Base-by-base conservation (phyloP, 2,329 filamentous ascomycete species). In the Diaporthe amygdali region DNA sequence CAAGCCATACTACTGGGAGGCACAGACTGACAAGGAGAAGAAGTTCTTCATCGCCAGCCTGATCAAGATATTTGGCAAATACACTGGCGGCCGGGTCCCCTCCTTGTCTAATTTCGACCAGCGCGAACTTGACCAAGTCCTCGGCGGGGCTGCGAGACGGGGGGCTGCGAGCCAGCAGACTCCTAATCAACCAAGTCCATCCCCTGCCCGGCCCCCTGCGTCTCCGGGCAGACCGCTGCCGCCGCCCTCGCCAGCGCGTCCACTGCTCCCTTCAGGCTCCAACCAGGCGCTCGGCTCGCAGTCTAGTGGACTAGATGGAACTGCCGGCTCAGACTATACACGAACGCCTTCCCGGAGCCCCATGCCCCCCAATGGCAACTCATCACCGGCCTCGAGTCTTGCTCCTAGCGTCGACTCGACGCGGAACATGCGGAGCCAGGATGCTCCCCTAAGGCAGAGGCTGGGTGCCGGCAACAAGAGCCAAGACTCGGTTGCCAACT, bases 1-100 rank as follows among this genome's bases (percentile, higher is more conserved):
- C 32, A 99, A 99, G 81, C 93, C 95, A 0, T 99, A 99, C 82
- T 99, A 96, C 81, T 99, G 96, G 96, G 91, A 97, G 81, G 95
- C 96, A 41, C 92, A 94, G 74, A 96, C 94, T 0, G 89, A 94
- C 67, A 98, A 98, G 84, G 96, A 99, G 83, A 98, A 98, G 86
- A 96, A 97, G 79, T 98, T 98, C 83, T 99, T 99, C 82, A 96
- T 99, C 77, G 95, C 94, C 41, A 98, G 95, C 81, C 84, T 98
- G 76, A 91, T 98, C 78, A 99, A 98, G 82, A 98, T 99, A 75
- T 99, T 94, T 81, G 92, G 92, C 77, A 99, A 98, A 82, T 99
- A 98, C 79, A 98, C 96, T 0, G 93, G 94, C 34, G 96, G 96
- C 15, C 93, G 92, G 77, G 83, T 90, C 39, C 96, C 96, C 2